phyloP scores from a whole-genome alignment of 306 rosid genomes.

The Malus domestica region ASM211411v1 NC_041801.1:17504001-17504500 shows the following conservation, averaged over 20 bases:
- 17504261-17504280: conserved; percentile 7
- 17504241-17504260: not conserved
- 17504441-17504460: conserved; percentile 96
- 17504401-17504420: conserved; percentile 83
- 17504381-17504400: conserved; percentile 91
- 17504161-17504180: not conserved
- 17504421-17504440: conserved; percentile 88
- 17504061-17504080: not conserved
- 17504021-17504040: too few relatives aligned
- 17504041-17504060: not conserved
- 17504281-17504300: not conserved
- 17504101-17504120: not conserved
- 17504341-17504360: conserved; percentile 18
- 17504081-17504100: not conserved
- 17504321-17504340: conserved; percentile 33
- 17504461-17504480: conserved; percentile 82
- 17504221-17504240: not conserved
- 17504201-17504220: not conserved
- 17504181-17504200: not conserved
- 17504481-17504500: conserved; percentile 56
- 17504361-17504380: conserved; percentile 31
- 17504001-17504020: too few relatives aligned
- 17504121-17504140: not conserved
- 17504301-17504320: conserved; percentile 46
- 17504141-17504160: not conserved